Evolutionary conservation across 768 basidiomycete genomes (phyloP), one percentile per base, ranked within the genome.

Genomic region (Dioszegia aurantiaca): DNA sequence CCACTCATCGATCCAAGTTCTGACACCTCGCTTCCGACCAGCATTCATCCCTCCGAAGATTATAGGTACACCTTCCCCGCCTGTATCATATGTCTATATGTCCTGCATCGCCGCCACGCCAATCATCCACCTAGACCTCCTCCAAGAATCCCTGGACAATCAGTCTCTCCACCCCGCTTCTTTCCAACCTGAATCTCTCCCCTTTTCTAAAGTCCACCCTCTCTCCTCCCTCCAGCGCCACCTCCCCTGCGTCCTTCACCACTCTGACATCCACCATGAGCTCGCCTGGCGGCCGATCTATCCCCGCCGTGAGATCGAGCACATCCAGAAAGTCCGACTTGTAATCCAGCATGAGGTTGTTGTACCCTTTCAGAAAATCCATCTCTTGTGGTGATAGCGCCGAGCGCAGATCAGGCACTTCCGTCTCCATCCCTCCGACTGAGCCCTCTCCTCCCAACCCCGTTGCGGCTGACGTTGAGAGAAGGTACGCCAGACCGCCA

Each of bases 71-170:
- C n/a, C n/a, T n/a, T n/a, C n/a, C n/a, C n/a, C n/a, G n/a, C n/a
- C n/a, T n/a, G n/a, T n/a, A n/a, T n/a, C n/a, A n/a, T n/a, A n/a
- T n/a, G n/a, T n/a, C n/a, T n/a, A n/a, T n/a, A n/a, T 54, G 53
- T 54, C 53, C 41, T 23, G 17, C 11, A 19, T 19, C 23, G 17
- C 4, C 39, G 14, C 24, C 16, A 19, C 23, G 8, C 17, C 1
- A n/a, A 4, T 27, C 2, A 9, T 44, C 40, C 61, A 37, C 56
- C 57, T 73, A 77, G 9, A 94, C 86, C 69, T 93, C 85, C 79
- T 97, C 89, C 64, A 99, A 79, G 76, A 87, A 94, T 3, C 93
- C 93, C 70, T 92, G 89, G 1, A 93, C 86, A 65, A 98, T 90
- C 65, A 98, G 81, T 74, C 93, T 87, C 74, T 99, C 95, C 61